A percentile compares a stretch with the other conserved stretches of the same genome.
Evolutionary conservation across 257 asterid species (phyloP).

Genomic region (Rubia yunnanensis): DNA sequence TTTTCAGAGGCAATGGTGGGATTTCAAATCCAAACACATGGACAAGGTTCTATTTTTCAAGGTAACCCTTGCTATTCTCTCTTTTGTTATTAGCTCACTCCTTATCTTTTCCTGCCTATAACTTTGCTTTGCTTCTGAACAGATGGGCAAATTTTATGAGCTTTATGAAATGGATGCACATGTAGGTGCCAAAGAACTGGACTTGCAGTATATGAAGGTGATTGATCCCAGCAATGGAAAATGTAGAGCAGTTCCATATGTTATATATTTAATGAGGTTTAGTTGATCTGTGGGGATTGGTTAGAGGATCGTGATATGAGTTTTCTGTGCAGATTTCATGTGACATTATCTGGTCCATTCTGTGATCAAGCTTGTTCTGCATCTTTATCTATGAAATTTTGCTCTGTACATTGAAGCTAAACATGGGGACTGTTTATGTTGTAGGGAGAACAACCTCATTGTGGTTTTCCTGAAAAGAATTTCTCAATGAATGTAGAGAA

Average conservation of each 20-base stretch:
- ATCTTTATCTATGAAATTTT: not conserved
- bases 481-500: constrained; percentile 76
- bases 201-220: constrained; percentile 99
- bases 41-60: constrained; percentile 97
- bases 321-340: not conserved
- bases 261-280: not conserved
- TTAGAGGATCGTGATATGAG: not conserved
- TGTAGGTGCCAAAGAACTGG: constrained; percentile 91
- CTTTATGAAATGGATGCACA: constrained; percentile 99
- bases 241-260: not conserved
- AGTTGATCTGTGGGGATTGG: not conserved
- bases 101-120: constrained; percentile 2
- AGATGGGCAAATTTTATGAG: constrained; percentile 99
- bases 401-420: not conserved
- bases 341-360: not conserved
- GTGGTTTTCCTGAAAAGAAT: constrained; percentile 99
- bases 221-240: not conserved
- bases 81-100: not conserved
- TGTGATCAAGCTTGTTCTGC: not conserved
- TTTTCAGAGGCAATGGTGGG: constrained; percentile 99
- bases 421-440: constrained; percentile 12
- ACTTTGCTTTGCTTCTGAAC: constrained; percentile 22
- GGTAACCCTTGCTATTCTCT: constrained; percentile 23
- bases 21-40: constrained; percentile 95
- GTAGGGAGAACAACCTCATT: constrained; percentile 98